Evolutionary conservation across 2,329 filamentous ascomycete genomes (phyloP).

Genomic region (Ceratocystis alfenasii): DNA sequence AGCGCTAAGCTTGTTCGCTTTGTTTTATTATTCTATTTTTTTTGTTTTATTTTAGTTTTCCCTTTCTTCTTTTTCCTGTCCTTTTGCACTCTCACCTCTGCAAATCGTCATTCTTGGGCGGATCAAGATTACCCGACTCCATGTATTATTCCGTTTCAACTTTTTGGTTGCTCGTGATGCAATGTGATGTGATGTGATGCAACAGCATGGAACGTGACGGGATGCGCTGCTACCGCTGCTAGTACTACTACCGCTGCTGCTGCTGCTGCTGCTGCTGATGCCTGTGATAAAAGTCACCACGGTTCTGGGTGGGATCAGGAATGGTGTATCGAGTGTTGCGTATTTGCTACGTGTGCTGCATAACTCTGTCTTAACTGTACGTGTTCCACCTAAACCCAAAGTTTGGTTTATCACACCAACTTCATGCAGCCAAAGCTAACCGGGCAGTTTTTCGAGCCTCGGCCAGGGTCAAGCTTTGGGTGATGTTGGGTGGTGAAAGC

Average conservation of each 20-base stretch:
- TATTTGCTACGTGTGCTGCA: background rate
- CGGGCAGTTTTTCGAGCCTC: no score
- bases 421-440: background rate
- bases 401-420: background rate
- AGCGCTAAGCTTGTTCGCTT: no score
- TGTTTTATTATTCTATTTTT: no score
- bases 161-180: background rate
- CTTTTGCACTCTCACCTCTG: background rate
- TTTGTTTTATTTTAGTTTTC: background rate
- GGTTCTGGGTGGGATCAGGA: no score
- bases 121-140: background rate
- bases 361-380: background rate
- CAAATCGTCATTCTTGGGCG: background rate
- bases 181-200: slow-evolving; percentile 1
- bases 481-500: background rate
- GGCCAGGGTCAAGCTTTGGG: no score
- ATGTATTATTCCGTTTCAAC: background rate
- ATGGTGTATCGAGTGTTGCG: no score
- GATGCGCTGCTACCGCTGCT: background rate
- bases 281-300: no score
- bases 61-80: background rate
- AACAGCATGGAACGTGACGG: background rate
- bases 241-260: no score
- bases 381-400: background rate
- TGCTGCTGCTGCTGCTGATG: no score